Evolutionary conservation across 352 stramenopile genomes (phyloP), one percentile per base, ranked within the genome.

Genomic region (Phytopythium delawarense): DNA sequence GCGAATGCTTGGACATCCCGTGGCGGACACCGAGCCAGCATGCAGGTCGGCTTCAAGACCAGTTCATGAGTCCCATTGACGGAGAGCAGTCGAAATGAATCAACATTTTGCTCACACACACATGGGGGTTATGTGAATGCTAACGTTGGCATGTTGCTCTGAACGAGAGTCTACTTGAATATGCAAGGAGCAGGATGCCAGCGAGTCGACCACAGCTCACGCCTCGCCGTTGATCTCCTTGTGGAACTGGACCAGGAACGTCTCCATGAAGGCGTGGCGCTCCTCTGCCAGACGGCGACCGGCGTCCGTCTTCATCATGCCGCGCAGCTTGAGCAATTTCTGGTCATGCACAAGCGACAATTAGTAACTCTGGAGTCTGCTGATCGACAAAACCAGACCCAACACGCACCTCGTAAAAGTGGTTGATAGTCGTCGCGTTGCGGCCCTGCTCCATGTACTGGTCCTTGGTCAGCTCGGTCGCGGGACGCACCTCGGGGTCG

Each of bases 291-390:
- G 75, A 55, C 78, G 76, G 34, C 77, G 79, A 23, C 87, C 90
- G 0, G 85, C 75, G 18, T 69, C 63, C 0, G 88, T 97, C 65
- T 96, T 96, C 85, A 97, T 96, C 78, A 92, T 86, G 16, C 70
- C 76, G 40, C 86, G 80, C 49, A 96, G 78, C 63, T 91, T 91
- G 52, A 97, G 75, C 30, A 97, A 76, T 78, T 97, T 97, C 74
- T 93, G 45, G 18, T 39, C 23, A 16, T 9, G 23, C 21, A 28
- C 2, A 39, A 9, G 21, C 40, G 2, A 44, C 1, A 15, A 35
- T 23, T 34, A 49, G 42, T 11, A 44, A 0, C 20, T 55, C 7
- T 15, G 21, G 28, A 64, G 60, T 20, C 18, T 58, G 23, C 32
- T 35, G 12, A 7, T 45, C 5, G 15, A 13, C 25, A 16, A 15